phyloP scores from a whole-genome alignment of 371 early-diverging fungal genomes.

The Fennellomyces sp. region DNA sequence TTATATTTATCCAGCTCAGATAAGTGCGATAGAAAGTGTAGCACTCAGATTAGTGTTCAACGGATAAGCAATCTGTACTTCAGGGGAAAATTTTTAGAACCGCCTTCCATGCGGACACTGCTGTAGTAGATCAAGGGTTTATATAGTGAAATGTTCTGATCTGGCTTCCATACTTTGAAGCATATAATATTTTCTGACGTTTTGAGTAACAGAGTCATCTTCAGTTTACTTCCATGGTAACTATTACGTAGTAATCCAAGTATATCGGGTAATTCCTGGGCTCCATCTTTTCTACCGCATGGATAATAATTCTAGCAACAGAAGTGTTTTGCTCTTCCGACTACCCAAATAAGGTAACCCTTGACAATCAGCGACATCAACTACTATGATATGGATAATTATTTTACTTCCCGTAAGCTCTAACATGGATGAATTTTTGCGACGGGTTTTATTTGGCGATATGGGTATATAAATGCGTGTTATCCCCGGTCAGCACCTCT shows the following conservation, averaged over 20 bases:
- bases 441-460: neutral
- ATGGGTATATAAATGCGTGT: slow-evolving; percentile 4
- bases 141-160: too few relatives aligned
- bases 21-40: too few relatives aligned
- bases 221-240: too few relatives aligned
- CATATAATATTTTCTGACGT: neutral
- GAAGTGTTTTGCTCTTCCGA: neutral
- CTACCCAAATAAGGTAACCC: neutral
- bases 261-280: neutral
- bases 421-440: slow-evolving; percentile 5
- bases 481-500: neutral
- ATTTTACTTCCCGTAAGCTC: slow-evolving; percentile 12
- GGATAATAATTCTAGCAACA: slow-evolving; percentile 1
- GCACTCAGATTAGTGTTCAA: too few relatives aligned
- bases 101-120: too few relatives aligned
- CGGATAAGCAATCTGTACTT: too few relatives aligned
- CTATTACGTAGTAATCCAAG: neutral
- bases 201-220: neutral
- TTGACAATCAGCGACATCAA: slow-evolving; percentile 3
- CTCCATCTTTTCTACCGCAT: neutral
- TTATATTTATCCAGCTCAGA: too few relatives aligned
- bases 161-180: too few relatives aligned
- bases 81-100: too few relatives aligned
- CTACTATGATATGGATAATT: slow-evolving; percentile 5
- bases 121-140: too few relatives aligned